phyloP scores from a whole-genome alignment of 805 yeast species.

The Metschnikowia proteae region DNA sequence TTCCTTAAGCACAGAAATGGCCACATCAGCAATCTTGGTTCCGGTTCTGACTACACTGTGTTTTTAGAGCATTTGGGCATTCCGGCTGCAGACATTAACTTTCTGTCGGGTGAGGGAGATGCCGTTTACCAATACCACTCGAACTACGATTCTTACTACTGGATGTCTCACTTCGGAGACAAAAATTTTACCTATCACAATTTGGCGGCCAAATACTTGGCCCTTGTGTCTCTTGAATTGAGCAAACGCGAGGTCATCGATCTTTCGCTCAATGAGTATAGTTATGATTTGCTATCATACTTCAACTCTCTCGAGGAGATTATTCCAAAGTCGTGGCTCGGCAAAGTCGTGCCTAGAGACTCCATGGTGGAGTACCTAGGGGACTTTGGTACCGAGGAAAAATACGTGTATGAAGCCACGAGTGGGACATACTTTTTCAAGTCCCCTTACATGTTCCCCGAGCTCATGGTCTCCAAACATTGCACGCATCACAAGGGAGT shows the following conservation, averaged over 20 bases:
- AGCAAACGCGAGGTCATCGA: slow-evolving; percentile 56
- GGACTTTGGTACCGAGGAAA: slow-evolving; percentile 10
- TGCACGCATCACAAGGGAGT: slow-evolving; percentile 12
- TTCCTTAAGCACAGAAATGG: slow-evolving; percentile 36
- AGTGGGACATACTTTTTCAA: slow-evolving; percentile 6
- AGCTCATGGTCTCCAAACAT: slow-evolving; percentile 11
- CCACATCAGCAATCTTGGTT: slow-evolving; percentile 26
- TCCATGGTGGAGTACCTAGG: slow-evolving; percentile 9
- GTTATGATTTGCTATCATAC: slow-evolving; percentile 37
- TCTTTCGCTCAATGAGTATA: slow-evolving; percentile 46
- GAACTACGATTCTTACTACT: slow-evolving; percentile 52
- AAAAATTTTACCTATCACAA: slow-evolving; percentile 52
- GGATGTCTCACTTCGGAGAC: slow-evolving; percentile 53
- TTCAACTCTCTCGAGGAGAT: slow-evolving; percentile 28
- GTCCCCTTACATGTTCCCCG: slow-evolving; percentile 11
- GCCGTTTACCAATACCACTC: slow-evolving; percentile 59
- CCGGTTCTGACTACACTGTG: slow-evolving; percentile 47
- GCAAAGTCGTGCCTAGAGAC: slow-evolving; percentile 13
- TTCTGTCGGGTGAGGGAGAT: slow-evolving; percentile 35
- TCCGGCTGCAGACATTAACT: slow-evolving; percentile 48
- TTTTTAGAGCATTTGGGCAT: slow-evolving; percentile 67
- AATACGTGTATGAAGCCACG: slow-evolving; percentile 11
- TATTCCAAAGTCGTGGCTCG: slow-evolving; percentile 37
- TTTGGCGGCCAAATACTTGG: slow-evolving; percentile 55
- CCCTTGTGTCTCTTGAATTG: slow-evolving; percentile 50